Percentiles rank a stretch among this genome's conserved stretches.
Conservation (phyloP, 306 rosid genomes). For the Dryas drummondii region DNA sequence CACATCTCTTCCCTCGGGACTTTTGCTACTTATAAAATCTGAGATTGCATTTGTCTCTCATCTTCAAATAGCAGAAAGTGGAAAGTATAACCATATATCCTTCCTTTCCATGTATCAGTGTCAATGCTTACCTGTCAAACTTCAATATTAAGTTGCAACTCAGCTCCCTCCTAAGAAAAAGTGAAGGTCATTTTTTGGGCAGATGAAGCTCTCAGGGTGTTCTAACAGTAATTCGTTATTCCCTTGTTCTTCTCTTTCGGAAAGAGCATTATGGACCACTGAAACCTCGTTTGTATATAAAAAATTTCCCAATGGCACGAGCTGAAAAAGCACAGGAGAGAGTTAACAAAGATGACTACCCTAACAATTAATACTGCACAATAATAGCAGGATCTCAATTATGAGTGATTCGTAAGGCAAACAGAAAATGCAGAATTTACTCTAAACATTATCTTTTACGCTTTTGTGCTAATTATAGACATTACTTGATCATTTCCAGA, state of each 20-base stretch:
- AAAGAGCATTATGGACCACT: conserved; percentile 25
- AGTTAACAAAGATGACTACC: conserved; percentile 22
- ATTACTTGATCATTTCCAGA: conserved; percentile 51
- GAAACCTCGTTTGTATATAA: conserved; percentile 33
- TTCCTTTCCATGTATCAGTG: conserved; percentile 14
- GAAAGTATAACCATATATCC: background rate
- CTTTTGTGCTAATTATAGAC: conserved; percentile 2
- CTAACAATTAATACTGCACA: background rate
- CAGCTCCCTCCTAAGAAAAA: conserved; percentile 42
- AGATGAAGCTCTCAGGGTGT: conserved; percentile 38
- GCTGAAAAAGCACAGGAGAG: conserved; percentile 27
- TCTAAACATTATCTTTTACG: background rate
- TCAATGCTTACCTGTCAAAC: conserved; percentile 32
- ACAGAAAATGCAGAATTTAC: conserved; percentile 10
- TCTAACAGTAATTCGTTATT: conserved; percentile 38
- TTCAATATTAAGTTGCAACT: conserved; percentile 29
- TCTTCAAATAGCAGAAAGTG: conserved; percentile 2
- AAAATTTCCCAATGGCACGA: conserved; percentile 44
- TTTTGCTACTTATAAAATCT: background rate
- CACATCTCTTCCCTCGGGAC: conserved; percentile 24
- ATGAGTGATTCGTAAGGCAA: conserved; percentile 4
- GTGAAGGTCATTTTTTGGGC: conserved; percentile 36
- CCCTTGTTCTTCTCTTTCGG: conserved; percentile 29
- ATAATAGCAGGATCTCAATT: conserved; percentile 2
- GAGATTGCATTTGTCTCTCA: background rate